Evolutionary conservation across 495 filamentous ascomycete genomes (phyloP), one percentile per base, ranked within the genome.

Genomic region (Xylaria palmicola): DNA sequence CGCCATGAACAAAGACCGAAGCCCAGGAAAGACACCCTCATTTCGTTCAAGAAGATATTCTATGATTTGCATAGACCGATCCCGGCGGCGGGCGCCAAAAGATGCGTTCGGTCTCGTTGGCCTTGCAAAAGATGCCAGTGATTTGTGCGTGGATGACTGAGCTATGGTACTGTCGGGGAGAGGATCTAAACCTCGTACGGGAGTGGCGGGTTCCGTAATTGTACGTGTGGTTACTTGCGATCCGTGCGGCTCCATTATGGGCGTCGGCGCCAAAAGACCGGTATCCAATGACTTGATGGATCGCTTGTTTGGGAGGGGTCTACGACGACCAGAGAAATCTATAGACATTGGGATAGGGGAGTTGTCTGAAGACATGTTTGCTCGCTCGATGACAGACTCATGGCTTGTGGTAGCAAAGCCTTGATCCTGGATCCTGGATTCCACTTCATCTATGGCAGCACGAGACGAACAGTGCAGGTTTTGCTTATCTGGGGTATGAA

Each of bases 1-100:
- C n/a, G 90, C 86, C 65, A 85, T 83, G 73, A 85, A 89, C 4
- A 97, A 75, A 47, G 90, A 86, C 54, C 81, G 80, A n/a, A 87
- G 84, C 24, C 87, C 85, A 10, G 90, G 90, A 58, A 90, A 93
- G 3, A 90, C 86, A 3, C 90, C 90, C 36, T 79, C 76, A 62
- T 88, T 89, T 45, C 80, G 82, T 27, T 88, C 78, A 8, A 95
- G 69, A 29, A 96, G 76, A 44, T 90, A 83, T 62, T 88, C 75
- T 41, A 96, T 79, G 39, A 93, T 87, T 20, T 84, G 83, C 40
- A 79, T 82, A 6, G 65, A 62, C 26, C 69, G 67, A 32, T 69
- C 67, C 32, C 57, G 62, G 24, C 69, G 69, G 40, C 63, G 22
- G 30, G 57, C 57, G 60, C 72, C 65, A 62, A 74, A 53, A 13